phyloP scores from a whole-genome alignment of 2,329 filamentous ascomycete species.

The Hyphodiscus sp. region DNA sequence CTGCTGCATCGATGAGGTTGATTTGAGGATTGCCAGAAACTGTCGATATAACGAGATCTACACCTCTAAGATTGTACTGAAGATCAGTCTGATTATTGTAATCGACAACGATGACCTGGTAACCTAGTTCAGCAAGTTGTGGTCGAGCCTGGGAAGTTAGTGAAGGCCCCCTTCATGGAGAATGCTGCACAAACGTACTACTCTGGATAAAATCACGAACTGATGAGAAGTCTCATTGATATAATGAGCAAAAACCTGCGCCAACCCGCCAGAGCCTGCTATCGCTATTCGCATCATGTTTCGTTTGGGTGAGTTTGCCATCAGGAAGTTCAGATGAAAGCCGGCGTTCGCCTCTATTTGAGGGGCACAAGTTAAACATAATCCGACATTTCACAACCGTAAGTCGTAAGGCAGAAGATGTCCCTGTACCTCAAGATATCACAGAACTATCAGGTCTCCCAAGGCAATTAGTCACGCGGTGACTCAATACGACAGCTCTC shows the following conservation, averaged over 20 bases:
- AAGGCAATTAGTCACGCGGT: conserved; percentile 16
- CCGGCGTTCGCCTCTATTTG: conserved; percentile 9
- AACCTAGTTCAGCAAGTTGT: conserved; percentile 34
- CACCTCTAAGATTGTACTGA: conserved; percentile 59
- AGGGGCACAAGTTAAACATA: conserved; percentile 1
- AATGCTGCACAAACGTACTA: conserved; percentile 36
- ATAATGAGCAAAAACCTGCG: conserved; percentile 49
- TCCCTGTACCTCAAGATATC: conserved; percentile 4
- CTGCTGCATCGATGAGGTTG: conserved; percentile 65
- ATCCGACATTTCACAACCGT: conserved; percentile 1
- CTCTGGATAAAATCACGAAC: conserved; percentile 63
- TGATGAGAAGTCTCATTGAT: conserved; percentile 60
- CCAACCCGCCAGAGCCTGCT: conserved; percentile 54
- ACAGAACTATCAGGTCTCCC: conserved; percentile 9
- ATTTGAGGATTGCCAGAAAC: conserved; percentile 61
- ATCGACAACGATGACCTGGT: conserved; percentile 64
- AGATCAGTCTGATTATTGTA: conserved; percentile 54
- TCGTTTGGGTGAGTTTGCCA: conserved; percentile 1
- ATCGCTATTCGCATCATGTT: conserved; percentile 52
- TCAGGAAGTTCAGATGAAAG: background rate
- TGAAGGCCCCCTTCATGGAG: conserved; percentile 5
- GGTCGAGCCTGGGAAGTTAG: conserved; percentile 30
- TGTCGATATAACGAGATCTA: conserved; percentile 71
- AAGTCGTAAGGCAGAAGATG: conserved; percentile 15
- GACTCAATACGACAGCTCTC: conserved; percentile 14